Evolutionary conservation across 208 protist species (phyloP), one percentile per base, ranked within the genome.

Genomic region (Crithidia thermophila): DNA sequence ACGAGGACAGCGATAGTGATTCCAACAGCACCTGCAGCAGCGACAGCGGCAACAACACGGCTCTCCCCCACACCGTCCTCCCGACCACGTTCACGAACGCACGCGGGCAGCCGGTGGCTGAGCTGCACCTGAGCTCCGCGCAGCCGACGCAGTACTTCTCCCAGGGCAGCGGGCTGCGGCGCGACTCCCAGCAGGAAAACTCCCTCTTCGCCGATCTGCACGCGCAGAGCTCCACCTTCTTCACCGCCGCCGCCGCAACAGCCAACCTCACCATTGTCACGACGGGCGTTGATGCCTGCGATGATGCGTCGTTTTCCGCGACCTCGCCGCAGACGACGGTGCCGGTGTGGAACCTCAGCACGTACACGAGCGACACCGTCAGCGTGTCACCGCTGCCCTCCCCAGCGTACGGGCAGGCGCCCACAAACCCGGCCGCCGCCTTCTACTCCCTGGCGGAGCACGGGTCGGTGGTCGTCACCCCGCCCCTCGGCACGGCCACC

Each of bases 141-240:
- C 47, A 36, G 7, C 40, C 5, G 40, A 5, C 5, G 13, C 40
- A 46, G 13, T 18, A n/a, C 40, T 18, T 7, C 10, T n/a, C 4
- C 10, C 10, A 46, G 40, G 10, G 6, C 40, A 7, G 4, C 40
- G 40, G 40, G 40, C 18, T 40, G 27, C 50, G n/a, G 3, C 37
- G 39, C 36, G 47, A 30, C 39, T 6, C 30, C 31, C 51, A 28
- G 33, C 28, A 36, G 0, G 53, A 59, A 2, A 46, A 28, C 23
- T 43, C 53, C 11, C 53, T 59, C 37, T 72, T 72, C 28, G 67
- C 67, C 1, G 67, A 72, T 34, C 47, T 72, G 25, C 36, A 72
- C 18, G 57, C 43, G 47, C 67, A 59, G 36, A 34, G 50, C 25
- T 27, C 57, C 4, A 20, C 34, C 5, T 47, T 57, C 20, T 65